Percentiles rank a stretch among this genome's conserved stretches.
These are phyloP conservation scores for Bipolaris gigantea DNA, from an alignment of 2,329 filamentous ascomycete species.

Conservation along the genomic window DNA sequence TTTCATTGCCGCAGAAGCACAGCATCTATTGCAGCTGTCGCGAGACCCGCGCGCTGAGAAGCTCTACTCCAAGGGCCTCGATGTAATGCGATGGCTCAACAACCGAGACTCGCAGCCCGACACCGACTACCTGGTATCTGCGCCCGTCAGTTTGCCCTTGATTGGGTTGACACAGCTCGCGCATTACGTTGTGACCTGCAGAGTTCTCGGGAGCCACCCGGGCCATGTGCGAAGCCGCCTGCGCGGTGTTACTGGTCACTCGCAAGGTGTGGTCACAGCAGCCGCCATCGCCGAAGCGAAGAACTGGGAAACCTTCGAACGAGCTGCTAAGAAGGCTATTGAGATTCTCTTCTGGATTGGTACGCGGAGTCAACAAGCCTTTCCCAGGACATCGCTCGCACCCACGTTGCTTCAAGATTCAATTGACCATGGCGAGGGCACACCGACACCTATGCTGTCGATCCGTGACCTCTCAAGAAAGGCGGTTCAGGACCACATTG, in stretches of 20 bases:
- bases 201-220: slow-evolving; percentile 84
- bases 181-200: slow-evolving; percentile 93
- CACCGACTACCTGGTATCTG: slow-evolving; percentile 68
- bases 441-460: slow-evolving; percentile 94
- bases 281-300: slow-evolving; percentile 87
- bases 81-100: slow-evolving; percentile 91
- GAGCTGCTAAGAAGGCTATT: slow-evolving; percentile 76
- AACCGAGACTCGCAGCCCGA: slow-evolving; percentile 88
- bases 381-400: slow-evolving; percentile 90
- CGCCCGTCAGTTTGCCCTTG: slow-evolving; percentile 78
- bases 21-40: slow-evolving; percentile 82
- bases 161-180: slow-evolving; percentile 95
- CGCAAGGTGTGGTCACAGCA: slow-evolving; percentile 92
- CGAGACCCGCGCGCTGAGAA: slow-evolving; percentile 86
- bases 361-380: slow-evolving; percentile 93
- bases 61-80: slow-evolving; percentile 94
- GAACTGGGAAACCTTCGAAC: slow-evolving; percentile 89
- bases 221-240: slow-evolving; percentile 84
- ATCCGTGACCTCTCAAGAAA: slow-evolving; percentile 87
- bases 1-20: slow-evolving; percentile 77
- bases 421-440: slow-evolving; percentile 90
- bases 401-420: slow-evolving; percentile 91
- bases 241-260: slow-evolving; percentile 90
- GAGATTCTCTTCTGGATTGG: slow-evolving; percentile 99
- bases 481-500: slow-evolving; percentile 93